Percentiles rank a stretch among this genome's conserved stretches.
These are phyloP conservation scores for Eucommia ulmoides DNA, from an alignment of 257 asterid species.

Conservation along the genomic window DNA sequence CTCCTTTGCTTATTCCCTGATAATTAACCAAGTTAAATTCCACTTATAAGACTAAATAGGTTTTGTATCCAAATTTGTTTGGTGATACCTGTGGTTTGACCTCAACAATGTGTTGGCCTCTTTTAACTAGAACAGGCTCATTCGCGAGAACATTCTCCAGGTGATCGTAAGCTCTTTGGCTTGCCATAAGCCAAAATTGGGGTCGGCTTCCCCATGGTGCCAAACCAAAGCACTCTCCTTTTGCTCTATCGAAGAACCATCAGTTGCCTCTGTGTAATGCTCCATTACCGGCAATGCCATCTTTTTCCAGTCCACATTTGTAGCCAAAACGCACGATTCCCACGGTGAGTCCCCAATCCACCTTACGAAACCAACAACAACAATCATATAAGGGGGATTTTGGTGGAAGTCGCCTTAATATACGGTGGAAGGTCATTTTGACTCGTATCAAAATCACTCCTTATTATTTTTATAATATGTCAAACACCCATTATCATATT, in stretches of 20 bases:
- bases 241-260: slow-evolving; percentile 1
- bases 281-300: not conserved
- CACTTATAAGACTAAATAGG: too few relatives aligned
- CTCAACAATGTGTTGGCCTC: slow-evolving; percentile 1
- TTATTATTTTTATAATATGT: too few relatives aligned
- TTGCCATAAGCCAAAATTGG: slow-evolving; percentile 1
- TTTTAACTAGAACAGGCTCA: slow-evolving; percentile 1
- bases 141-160: slow-evolving; percentile 1
- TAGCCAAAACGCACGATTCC: not conserved
- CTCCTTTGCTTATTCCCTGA: slow-evolving; percentile 1
- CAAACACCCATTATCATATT: too few relatives aligned
- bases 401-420: too few relatives aligned
- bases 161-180: not conserved
- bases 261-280: slow-evolving; percentile 2
- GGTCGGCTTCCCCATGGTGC: slow-evolving; percentile 2
- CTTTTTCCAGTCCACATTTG: slow-evolving; percentile 1
- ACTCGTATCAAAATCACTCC: too few relatives aligned
- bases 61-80: too few relatives aligned
- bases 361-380: not conserved
- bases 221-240: slow-evolving; percentile 1
- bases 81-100: slow-evolving; percentile 3
- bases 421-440: too few relatives aligned
- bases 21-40: too few relatives aligned
- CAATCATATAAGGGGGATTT: not conserved
- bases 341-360: not conserved